These are phyloP conservation scores for Ramaria sp. DNA, from an alignment of 768 basidiomycete species.

Conservation along the genomic window DNA sequence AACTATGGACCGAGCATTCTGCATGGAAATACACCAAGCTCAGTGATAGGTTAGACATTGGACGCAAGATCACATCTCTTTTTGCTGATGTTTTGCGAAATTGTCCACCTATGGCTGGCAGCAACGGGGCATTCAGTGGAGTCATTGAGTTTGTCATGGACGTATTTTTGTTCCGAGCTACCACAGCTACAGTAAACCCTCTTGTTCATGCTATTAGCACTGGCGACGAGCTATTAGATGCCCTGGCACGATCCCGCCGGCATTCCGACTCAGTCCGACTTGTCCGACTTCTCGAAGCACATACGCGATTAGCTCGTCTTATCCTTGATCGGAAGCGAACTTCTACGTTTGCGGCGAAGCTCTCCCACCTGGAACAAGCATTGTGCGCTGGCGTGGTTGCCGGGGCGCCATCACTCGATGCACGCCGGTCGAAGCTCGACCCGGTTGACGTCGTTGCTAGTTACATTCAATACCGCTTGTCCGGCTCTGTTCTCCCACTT, in stretches of 20 bases:
- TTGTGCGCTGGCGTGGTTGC: conserved; percentile 54
- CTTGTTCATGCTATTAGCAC: conserved; percentile 60
- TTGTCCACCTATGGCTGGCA: conserved; percentile 34
- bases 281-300: conserved; percentile 56
- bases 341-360: conserved; percentile 20
- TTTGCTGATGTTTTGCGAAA: conserved; percentile 60
- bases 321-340: conserved; percentile 57
- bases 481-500: conserved; percentile 49
- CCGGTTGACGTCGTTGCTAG: conserved; percentile 66
- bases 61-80: conserved; percentile 50
- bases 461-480: conserved; percentile 55
- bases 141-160: conserved; percentile 39
- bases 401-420: conserved; percentile 33
- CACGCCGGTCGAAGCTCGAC: conserved; percentile 41
- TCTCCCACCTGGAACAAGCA: conserved; percentile 64
- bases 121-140: conserved; percentile 39
- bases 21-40: conserved; percentile 81
- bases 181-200: conserved; percentile 72
- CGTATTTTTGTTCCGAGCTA: conserved; percentile 61
- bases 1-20: conserved; percentile 80
- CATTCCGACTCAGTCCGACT: conserved; percentile 60
- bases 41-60: conserved; percentile 78
- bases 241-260: conserved; percentile 52
- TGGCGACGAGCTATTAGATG: conserved; percentile 45
- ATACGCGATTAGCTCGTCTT: conserved; percentile 49